Conservation (phyloP, 352 stramenopile species). For the Globisporangium acanthophoron region DNA sequence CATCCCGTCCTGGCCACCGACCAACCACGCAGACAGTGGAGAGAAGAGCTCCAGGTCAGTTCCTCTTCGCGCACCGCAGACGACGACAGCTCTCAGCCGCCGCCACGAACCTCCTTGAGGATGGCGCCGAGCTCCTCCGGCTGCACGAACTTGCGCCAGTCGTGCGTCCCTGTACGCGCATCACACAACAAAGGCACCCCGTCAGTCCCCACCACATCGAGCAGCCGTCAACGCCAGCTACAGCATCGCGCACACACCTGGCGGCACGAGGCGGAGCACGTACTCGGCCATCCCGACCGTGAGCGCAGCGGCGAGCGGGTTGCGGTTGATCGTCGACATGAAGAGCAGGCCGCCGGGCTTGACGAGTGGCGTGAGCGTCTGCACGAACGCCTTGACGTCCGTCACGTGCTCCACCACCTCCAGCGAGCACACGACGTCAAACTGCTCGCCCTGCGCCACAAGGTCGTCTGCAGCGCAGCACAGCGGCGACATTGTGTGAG, state of each 20-base stretch:
- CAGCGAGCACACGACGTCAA: slow-evolving; percentile 82
- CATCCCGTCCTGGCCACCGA: slow-evolving; percentile 32
- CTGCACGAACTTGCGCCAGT: slow-evolving; percentile 84
- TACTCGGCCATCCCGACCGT: slow-evolving; percentile 78
- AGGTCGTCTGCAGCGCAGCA: slow-evolving; percentile 46
- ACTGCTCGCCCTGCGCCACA: slow-evolving; percentile 57
- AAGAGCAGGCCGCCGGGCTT: slow-evolving; percentile 80
- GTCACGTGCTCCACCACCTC: slow-evolving; percentile 85
- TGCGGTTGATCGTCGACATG: slow-evolving; percentile 85
- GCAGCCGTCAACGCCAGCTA: neutral
- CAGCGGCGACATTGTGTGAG: neutral
- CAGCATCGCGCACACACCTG: slow-evolving; percentile 19
- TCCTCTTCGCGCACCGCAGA: neutral
- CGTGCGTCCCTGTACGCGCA: slow-evolving; percentile 48
- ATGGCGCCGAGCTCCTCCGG: slow-evolving; percentile 53
- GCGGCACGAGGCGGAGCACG: slow-evolving; percentile 62
- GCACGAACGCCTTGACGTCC: slow-evolving; percentile 60
- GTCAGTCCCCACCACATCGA: neutral
- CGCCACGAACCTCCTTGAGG: slow-evolving; percentile 36
- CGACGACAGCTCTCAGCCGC: neutral
- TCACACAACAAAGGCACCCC: neutral
- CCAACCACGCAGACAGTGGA: neutral
- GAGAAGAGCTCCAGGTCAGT: neutral
- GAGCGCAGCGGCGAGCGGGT: slow-evolving; percentile 50
- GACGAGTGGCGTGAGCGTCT: slow-evolving; percentile 69